Evolutionary conservation across 176 grass and related monocot species (phyloP).

Genomic region (Carex parvula): DNA sequence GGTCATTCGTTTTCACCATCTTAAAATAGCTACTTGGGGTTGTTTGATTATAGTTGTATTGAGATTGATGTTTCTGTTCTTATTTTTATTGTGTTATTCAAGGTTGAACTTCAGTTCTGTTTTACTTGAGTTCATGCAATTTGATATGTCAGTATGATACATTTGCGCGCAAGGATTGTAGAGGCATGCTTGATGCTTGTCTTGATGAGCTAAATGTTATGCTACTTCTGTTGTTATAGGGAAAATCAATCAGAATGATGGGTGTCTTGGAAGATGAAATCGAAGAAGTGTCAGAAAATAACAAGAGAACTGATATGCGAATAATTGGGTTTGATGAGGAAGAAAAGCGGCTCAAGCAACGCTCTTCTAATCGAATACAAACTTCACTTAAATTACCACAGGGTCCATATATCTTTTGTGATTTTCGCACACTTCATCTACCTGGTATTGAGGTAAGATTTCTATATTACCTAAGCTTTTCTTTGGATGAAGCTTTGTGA

Average conservation of each 20-base stretch:
- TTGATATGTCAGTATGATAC: neutral
- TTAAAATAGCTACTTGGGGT: neutral
- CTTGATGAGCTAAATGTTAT: neutral
- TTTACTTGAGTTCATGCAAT: conserved; percentile 13
- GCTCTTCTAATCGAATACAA: conserved; percentile 38
- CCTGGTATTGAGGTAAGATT: conserved; percentile 70
- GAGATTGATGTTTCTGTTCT: conserved; percentile 16
- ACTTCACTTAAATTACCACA: conserved; percentile 73
- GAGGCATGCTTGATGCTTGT: neutral
- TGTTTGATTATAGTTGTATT: conserved; percentile 14
- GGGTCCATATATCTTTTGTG: conserved; percentile 81
- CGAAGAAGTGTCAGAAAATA: conserved; percentile 76
- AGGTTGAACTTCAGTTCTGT: neutral
- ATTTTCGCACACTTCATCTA: conserved; percentile 72
- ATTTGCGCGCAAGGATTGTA: neutral
- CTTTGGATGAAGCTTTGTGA: neutral
- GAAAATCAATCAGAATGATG: conserved; percentile 84
- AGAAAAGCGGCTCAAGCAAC: conserved; percentile 63
- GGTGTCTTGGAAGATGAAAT: conserved; percentile 94
- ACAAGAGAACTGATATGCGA: conserved; percentile 45
- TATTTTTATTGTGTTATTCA: conserved; percentile 1
- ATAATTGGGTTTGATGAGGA: conserved; percentile 97
- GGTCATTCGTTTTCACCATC: neutral
- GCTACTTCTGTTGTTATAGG: conserved; percentile 30
- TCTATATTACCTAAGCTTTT: neutral